phyloP scores from a whole-genome alignment of 2,329 filamentous ascomycete species.

The Davidsoniella neocaledoniae region DNA sequence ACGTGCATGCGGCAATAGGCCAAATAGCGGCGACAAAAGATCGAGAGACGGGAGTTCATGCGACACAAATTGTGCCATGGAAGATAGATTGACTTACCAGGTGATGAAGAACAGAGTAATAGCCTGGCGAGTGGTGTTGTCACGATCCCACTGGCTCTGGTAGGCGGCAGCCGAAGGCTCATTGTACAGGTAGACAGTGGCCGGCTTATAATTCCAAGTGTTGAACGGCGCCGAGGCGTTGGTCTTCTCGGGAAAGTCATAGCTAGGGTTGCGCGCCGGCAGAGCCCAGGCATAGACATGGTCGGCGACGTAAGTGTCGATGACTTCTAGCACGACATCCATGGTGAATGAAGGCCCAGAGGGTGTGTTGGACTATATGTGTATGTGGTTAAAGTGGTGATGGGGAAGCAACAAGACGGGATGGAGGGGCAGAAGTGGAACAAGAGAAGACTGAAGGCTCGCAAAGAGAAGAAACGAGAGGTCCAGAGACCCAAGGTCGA shows the following conservation, averaged over 20 bases:
- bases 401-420: neutral
- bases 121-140: slow-evolving; percentile 60
- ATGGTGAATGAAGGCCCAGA: slow-evolving; percentile 29
- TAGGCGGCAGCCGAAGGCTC: slow-evolving; percentile 62
- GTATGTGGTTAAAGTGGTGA: neutral
- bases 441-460: neutral
- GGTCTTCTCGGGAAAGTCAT: slow-evolving; percentile 32
- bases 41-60: neutral
- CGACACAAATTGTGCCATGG: neutral
- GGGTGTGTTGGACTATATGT: neutral
- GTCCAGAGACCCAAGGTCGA: neutral
- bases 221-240: slow-evolving; percentile 43
- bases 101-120: slow-evolving; percentile 68
- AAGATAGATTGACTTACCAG: slow-evolving; percentile 41
- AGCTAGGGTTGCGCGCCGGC: slow-evolving; percentile 40
- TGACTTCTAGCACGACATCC: slow-evolving; percentile 80
- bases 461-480: neutral
- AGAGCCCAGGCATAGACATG: slow-evolving; percentile 55
- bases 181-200: slow-evolving; percentile 52
- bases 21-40: neutral
- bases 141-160: slow-evolving; percentile 57
- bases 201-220: slow-evolving; percentile 53
- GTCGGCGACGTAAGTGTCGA: slow-evolving; percentile 71
- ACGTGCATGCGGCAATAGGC: neutral
- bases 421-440: neutral